These are phyloP conservation scores for Rhodotorula taiwanensis DNA, from an alignment of 768 basidiomycete genomes.

Conservation along the genomic window DNA sequence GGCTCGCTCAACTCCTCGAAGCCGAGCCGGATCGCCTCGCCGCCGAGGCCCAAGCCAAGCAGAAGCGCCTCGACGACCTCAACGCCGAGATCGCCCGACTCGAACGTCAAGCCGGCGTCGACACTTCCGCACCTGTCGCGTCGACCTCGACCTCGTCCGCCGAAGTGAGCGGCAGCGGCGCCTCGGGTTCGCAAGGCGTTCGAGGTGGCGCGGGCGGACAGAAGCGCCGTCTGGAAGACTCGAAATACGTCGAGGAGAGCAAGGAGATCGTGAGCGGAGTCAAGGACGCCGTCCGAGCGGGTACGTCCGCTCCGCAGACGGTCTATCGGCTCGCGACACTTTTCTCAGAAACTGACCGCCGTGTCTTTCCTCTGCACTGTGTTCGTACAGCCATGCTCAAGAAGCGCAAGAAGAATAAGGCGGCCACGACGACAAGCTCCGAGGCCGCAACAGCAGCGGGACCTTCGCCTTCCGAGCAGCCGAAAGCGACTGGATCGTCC, in stretches of 20 bases:
- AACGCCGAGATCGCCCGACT: conserved; percentile 37
- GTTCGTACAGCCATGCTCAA: conserved; percentile 58
- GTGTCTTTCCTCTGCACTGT: conserved; percentile 21
- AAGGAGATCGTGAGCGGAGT: conserved; percentile 84
- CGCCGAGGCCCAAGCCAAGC: conserved; percentile 21
- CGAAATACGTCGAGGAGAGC: conserved; percentile 83
- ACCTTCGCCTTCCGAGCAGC: no score
- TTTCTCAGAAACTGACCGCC: background rate
- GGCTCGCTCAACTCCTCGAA: conserved; percentile 78
- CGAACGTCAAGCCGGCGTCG: conserved; percentile 47
- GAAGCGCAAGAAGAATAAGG: conserved; percentile 59
- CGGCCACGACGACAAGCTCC: background rate
- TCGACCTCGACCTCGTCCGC: conserved; percentile 41
- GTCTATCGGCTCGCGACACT: no score
- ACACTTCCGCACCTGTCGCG: conserved; percentile 38
- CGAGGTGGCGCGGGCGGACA: conserved; percentile 54
- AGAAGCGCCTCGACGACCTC: conserved; percentile 37
- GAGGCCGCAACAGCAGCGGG: background rate
- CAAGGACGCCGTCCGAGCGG: conserved; percentile 78
- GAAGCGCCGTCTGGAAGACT: conserved; percentile 87
- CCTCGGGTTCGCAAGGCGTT: conserved; percentile 42
- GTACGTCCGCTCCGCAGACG: conserved; percentile 48
- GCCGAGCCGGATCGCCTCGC: conserved; percentile 63
- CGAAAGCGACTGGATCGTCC: background rate
- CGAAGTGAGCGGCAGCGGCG: conserved; percentile 35